Evolutionary conservation across 192 early-diverging fungal species (phyloP).

Genomic region (Coemansia sp.): DNA sequence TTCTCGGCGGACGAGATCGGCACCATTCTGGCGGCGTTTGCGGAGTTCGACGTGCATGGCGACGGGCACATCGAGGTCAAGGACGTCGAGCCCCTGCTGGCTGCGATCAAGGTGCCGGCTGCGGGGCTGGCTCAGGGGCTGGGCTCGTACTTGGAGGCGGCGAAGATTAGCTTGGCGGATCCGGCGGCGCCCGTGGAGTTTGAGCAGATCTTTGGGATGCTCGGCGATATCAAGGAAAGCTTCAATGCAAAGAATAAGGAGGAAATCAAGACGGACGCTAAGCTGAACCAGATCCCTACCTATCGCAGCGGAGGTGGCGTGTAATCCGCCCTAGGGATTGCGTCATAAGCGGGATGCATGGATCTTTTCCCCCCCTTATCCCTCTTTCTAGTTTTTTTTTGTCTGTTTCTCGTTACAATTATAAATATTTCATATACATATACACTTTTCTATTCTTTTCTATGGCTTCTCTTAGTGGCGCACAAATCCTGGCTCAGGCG

Average conservation of each 20-base stretch:
- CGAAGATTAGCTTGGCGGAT: slow-evolving; percentile 13
- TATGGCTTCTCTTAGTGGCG: slow-evolving; percentile 49
- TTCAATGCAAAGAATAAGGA: slow-evolving; percentile 31
- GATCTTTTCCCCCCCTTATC: not conserved
- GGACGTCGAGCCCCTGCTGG: slow-evolving; percentile 42
- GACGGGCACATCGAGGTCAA: slow-evolving; percentile 47
- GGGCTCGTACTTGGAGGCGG: slow-evolving; percentile 15
- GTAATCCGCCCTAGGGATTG: slow-evolving; percentile 6
- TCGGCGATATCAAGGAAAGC: slow-evolving; percentile 51
- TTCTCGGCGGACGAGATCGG: slow-evolving; percentile 58
- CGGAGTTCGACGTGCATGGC: slow-evolving; percentile 48
- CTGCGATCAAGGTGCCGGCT: slow-evolving; percentile 34
- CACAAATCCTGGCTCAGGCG: slow-evolving; percentile 58
- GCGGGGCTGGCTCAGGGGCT: slow-evolving; percentile 13
- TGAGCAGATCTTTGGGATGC: slow-evolving; percentile 54
- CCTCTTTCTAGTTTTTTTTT: not conserved
- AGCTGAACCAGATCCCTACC: slow-evolving; percentile 52
- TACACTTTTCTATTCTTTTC: not conserved
- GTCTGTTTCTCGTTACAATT: not conserved
- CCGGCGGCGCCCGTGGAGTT: slow-evolving; percentile 39
- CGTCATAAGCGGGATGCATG: not conserved
- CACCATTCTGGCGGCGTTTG: slow-evolving; percentile 47
- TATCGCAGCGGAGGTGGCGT: slow-evolving; percentile 56
- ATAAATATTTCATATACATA: not conserved
- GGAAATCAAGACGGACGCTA: not conserved